Conservation (phyloP, 1,139 yeast species). For the Ogataea hybrid region DNA sequence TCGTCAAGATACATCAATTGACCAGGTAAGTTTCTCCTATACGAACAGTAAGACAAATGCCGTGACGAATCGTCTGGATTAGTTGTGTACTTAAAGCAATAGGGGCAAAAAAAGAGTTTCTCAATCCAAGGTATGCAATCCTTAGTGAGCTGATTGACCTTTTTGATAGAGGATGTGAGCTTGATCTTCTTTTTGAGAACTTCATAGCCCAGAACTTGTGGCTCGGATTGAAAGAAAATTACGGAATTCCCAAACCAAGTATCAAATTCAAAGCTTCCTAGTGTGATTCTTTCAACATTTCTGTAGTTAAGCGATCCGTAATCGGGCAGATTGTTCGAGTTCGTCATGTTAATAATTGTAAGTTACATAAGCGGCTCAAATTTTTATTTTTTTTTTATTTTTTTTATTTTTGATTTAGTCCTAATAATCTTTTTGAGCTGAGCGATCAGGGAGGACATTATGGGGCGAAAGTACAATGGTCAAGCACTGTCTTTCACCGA, state of each 20-base stretch:
- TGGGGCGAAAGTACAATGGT: conserved; percentile 23
- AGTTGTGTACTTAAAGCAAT: too few relatives aligned
- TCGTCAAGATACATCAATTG: too few relatives aligned
- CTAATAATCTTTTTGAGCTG: too few relatives aligned
- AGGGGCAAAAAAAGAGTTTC: too few relatives aligned
- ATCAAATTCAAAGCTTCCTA: conserved; percentile 63
- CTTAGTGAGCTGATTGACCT: too few relatives aligned
- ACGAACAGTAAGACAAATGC: too few relatives aligned
- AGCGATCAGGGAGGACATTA: background rate
- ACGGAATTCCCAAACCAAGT: conserved; percentile 91
- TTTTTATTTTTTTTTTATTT: background rate
- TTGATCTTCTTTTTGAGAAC: too few relatives aligned
- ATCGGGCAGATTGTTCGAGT: conserved; percentile 19
- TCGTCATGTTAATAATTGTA: conserved; percentile 5
- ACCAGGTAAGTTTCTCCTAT: too few relatives aligned
- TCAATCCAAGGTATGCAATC: too few relatives aligned
- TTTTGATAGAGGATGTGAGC: too few relatives aligned
- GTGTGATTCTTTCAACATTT: conserved; percentile 61
- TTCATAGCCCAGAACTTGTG: conserved; percentile 37
- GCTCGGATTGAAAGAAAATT: conserved; percentile 45
- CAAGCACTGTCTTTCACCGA: conserved; percentile 44
- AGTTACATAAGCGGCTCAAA: conserved; percentile 9
- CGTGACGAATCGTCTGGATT: too few relatives aligned
- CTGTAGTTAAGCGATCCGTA: conserved; percentile 61
- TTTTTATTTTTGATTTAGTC: background rate